These are phyloP conservation scores for Cladophialophora yegresii DNA, from an alignment of 2,329 filamentous ascomycete species.

Conservation along the genomic window DNA sequence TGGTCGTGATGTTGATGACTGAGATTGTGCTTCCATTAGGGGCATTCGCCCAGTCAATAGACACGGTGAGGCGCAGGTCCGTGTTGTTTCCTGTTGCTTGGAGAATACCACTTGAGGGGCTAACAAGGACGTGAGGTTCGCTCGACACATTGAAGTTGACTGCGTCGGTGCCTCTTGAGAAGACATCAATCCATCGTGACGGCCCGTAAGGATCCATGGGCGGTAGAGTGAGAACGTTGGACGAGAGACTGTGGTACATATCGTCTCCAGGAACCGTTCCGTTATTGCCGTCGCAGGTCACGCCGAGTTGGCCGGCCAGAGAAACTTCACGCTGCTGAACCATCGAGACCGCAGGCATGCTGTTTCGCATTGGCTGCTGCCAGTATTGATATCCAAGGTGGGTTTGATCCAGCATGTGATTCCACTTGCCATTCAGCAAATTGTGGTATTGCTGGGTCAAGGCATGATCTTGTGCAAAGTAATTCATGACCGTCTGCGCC, in stretches of 20 bases:
- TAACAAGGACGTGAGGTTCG: constrained; percentile 56
- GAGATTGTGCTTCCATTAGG: constrained; percentile 43
- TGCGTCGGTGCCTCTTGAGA: constrained; percentile 57
- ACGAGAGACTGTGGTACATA: constrained; percentile 56
- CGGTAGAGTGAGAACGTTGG: constrained; percentile 57
- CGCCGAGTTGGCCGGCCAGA: constrained; percentile 63
- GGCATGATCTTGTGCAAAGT: constrained; percentile 60
- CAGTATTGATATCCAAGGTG: constrained; percentile 58
- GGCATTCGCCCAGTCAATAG: constrained; percentile 58
- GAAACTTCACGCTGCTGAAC: constrained; percentile 61
- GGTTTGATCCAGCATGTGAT: constrained; percentile 61
- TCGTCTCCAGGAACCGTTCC: constrained; percentile 69
- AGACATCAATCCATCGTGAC: constrained; percentile 64
- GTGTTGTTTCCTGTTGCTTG: constrained; percentile 46
- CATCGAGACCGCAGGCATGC: constrained; percentile 62
- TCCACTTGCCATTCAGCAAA: constrained; percentile 64
- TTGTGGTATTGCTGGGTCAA: constrained; percentile 61
- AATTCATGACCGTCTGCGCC: constrained; percentile 55
- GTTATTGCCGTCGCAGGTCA: constrained; percentile 66
- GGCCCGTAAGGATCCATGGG: constrained; percentile 62
- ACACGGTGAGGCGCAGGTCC: constrained; percentile 58
- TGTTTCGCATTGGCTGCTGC: constrained; percentile 74
- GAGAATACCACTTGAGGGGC: constrained; percentile 54
- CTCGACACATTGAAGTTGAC: constrained; percentile 58
- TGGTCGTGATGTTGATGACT: constrained; percentile 40